phyloP scores from a whole-genome alignment of 768 basidiomycete genomes.

The Tephrocybe sp. region DNA sequence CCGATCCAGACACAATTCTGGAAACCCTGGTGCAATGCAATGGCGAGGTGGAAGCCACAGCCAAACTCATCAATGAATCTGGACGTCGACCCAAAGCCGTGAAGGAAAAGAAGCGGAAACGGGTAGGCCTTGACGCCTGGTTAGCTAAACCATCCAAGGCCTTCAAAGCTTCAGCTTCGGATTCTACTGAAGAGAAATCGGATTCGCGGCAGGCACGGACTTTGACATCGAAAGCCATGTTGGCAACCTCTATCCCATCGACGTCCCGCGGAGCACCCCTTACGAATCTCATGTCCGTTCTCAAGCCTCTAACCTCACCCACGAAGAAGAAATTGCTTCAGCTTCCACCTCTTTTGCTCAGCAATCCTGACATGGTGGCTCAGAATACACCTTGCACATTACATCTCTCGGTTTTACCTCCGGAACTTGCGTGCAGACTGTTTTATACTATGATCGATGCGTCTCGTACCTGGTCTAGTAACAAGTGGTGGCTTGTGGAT shows the following conservation, averaged over 20 bases:
- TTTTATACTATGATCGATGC: slow-evolving; percentile 72
- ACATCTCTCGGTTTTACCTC: slow-evolving; percentile 67
- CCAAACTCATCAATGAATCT: slow-evolving; percentile 32
- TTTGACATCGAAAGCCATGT: background rate
- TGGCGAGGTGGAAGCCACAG: slow-evolving; percentile 59
- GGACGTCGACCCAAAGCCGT: background rate
- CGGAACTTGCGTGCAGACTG: slow-evolving; percentile 71
- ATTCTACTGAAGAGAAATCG: background rate
- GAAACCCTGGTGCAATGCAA: slow-evolving; percentile 56
- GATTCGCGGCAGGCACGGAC: background rate
- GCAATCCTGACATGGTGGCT: slow-evolving; percentile 62
- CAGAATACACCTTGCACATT: slow-evolving; percentile 75
- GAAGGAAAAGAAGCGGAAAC: slow-evolving; percentile 50
- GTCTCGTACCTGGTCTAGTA: slow-evolving; percentile 64
- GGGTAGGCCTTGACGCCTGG: slow-evolving; percentile 56
- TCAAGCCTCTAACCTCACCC: slow-evolving; percentile 48
- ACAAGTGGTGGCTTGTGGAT: slow-evolving; percentile 87
- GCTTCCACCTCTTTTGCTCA: slow-evolving; percentile 61
- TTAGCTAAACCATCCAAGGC: slow-evolving; percentile 27
- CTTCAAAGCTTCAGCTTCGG: background rate
- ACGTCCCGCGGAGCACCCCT: slow-evolving; percentile 27
- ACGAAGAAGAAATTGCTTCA: slow-evolving; percentile 34
- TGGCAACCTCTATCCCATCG: slow-evolving; percentile 1
- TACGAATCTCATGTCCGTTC: slow-evolving; percentile 54
- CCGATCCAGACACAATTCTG: slow-evolving; percentile 45